phyloP scores from a whole-genome alignment of 2,329 filamentous ascomycete genomes.

The Penicillium occitanis region DNA sequence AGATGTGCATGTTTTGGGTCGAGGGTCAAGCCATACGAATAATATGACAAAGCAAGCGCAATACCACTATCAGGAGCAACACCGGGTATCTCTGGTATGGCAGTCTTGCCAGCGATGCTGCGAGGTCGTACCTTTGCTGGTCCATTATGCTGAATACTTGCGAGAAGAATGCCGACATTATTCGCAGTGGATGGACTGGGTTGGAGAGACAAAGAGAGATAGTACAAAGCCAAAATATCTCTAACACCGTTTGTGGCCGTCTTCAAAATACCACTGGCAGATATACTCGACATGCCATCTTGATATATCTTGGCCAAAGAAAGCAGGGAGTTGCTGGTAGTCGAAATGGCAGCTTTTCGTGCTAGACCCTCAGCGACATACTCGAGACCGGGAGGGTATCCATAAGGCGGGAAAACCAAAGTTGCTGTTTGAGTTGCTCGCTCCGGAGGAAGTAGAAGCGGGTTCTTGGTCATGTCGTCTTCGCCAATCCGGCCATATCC shows the following conservation, averaged over 20 bases:
- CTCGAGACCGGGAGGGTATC: conserved; percentile 75
- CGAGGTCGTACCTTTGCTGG: conserved; percentile 40
- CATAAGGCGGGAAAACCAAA: conserved; percentile 74
- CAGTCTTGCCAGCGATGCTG: conserved; percentile 37
- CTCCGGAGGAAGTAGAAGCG: conserved; percentile 78
- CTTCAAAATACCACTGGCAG: conserved; percentile 55
- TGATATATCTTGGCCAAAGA: conserved; percentile 98
- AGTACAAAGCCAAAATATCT: conserved; percentile 92
- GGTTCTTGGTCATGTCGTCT: conserved; percentile 48
- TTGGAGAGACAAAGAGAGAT: conserved; percentile 88
- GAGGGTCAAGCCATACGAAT: conserved; percentile 86
- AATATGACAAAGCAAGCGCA: conserved; percentile 85
- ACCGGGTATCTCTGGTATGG: conserved; percentile 63
- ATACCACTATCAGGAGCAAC: conserved; percentile 83
- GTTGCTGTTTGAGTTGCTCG: conserved; percentile 78
- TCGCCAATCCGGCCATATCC: conserved; percentile 37
- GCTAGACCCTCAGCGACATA: conserved; percentile 69
- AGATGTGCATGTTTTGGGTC: conserved; percentile 91
- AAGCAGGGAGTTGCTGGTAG: conserved; percentile 90
- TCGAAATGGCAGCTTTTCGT: conserved; percentile 79
- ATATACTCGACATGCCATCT: conserved; percentile 82
- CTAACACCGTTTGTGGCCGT: conserved; percentile 70
- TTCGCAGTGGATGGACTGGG: conserved; percentile 97
- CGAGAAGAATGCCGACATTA: conserved; percentile 95
- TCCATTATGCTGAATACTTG: conserved; percentile 76